Base-by-base conservation (phyloP, 2,329 filamentous ascomycete genomes). In the Epichloe gansuensis region DNA sequence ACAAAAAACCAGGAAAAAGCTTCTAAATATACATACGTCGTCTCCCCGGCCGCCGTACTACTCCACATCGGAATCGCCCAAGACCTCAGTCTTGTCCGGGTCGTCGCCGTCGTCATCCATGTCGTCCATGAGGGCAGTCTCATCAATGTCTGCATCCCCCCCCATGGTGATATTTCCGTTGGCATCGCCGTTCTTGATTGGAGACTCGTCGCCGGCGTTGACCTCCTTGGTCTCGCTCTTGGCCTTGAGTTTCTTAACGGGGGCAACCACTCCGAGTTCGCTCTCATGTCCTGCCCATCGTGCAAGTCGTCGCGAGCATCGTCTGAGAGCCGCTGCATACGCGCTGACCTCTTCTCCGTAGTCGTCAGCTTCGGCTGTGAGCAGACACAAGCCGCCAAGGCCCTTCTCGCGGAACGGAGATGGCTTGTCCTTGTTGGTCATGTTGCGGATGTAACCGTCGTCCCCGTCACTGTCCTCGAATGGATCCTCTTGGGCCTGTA, bases 291-390 rank as follows among this genome's bases (percentile, higher is more conserved):
- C 67, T n/a, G 70, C 70, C 87, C 87, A 91, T 35, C 87, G 76
- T 50, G 77, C 71, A n/a, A 91, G 70, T 41, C 87, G 75, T 31
- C 87, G 76, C 21, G 74, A 71, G 1, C 76, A 74, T 15, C 84
- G 76, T 50, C 82, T 73, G 17, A 91, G 68, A 7, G 85, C 77
- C 11, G 84, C 80, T 4, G 81, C 77, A 53, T 87, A 83, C 1
- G 79, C 74, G 51, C 76, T 75, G 5, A 81, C 74, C 64, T 91
- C 85, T 64, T 91, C 87, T 43, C 87, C 87, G 58, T 82, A 86
- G 66, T 91, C 87, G 55, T 88, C 84, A 0, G 74, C 67, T 63
- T 90, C 86, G 15, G 70, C 68, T 21, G 68, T 68, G 0, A 86
- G 69, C 35, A 78, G 81, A 50, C 77, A 79, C 40, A 87, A 74